A percentile compares a stretch with the other conserved stretches of the same genome.
Evolutionary conservation across 2,329 filamentous ascomycete genomes (phyloP).

Genomic region (Neonectria punicea): DNA sequence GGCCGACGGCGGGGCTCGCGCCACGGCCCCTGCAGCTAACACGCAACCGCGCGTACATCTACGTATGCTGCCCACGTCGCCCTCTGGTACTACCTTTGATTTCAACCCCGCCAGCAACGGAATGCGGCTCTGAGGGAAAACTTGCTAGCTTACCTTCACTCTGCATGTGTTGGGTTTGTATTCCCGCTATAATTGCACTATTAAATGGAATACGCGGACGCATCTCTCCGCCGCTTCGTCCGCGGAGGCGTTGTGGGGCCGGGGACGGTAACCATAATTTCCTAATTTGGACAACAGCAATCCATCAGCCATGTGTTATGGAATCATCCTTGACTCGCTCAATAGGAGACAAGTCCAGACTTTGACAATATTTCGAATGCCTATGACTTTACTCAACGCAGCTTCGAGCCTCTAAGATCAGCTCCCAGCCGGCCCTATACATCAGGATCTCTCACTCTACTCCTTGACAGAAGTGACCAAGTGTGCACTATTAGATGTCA

Average conservation of each 20-base stretch:
- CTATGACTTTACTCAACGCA: background rate
- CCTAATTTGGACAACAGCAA: background rate
- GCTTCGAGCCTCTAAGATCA: background rate
- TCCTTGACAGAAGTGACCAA: background rate
- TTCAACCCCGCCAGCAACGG: slow-evolving; percentile 3
- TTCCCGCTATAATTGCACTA: background rate
- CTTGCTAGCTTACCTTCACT: background rate
- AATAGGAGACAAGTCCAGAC: background rate
- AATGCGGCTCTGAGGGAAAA: background rate
- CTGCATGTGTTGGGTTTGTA: background rate
- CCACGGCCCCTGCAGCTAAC: background rate
- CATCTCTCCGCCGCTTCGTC: background rate
- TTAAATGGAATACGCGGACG: background rate
- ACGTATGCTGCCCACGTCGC: slow-evolving; percentile 17
- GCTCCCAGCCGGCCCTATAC: background rate
- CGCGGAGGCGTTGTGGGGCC: background rate
- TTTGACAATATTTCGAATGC: background rate
- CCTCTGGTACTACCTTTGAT: background rate
- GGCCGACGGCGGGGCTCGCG: background rate
- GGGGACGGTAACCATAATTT: background rate
- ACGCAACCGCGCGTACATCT: slow-evolving; percentile 24
- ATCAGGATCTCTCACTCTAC: background rate
- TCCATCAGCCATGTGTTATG: background rate
- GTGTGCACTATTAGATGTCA: background rate
- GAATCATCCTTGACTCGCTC: background rate